Conservation (phyloP, 2,329 filamentous ascomycete genomes). For the Alternaria ventricosa region DNA sequence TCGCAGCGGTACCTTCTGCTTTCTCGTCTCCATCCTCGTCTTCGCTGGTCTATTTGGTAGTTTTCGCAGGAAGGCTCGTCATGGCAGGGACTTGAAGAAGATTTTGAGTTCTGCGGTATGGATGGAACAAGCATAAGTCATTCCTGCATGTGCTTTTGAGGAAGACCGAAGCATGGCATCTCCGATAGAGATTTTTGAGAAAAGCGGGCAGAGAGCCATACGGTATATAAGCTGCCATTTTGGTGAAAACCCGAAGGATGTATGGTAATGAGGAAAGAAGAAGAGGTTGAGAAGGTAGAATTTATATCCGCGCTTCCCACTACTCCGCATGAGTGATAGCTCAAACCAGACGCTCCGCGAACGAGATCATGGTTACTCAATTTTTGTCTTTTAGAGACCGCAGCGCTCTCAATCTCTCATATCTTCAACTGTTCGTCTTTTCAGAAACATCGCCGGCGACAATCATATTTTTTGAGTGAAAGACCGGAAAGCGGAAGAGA, state of each 20-base stretch:
- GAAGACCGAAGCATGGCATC: no score
- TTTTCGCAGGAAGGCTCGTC: neutral
- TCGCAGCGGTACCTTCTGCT: rapidly evolving
- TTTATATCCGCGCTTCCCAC: rapidly evolving
- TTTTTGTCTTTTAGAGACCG: no score
- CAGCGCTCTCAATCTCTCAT: neutral
- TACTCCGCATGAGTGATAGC: no score
- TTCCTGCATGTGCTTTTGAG: no score
- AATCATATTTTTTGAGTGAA: neutral
- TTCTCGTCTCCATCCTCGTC: neutral
- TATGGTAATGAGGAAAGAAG: neutral
- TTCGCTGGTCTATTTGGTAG: no score
- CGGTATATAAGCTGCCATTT: no score
- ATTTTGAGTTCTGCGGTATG: neutral
- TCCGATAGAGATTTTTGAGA: no score
- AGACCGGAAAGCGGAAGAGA: neutral
- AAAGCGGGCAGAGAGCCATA: neutral
- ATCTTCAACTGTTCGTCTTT: no score
- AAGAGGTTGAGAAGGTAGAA: neutral
- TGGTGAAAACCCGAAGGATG: neutral
- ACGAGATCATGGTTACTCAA: no score
- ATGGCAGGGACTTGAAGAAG: rapidly evolving
- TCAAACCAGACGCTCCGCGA: no score
- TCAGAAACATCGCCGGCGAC: neutral
- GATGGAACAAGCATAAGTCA: no score